These are phyloP conservation scores for Solanum virginianum DNA, from an alignment of 257 asterid species.

Conservation along the genomic window DNA sequence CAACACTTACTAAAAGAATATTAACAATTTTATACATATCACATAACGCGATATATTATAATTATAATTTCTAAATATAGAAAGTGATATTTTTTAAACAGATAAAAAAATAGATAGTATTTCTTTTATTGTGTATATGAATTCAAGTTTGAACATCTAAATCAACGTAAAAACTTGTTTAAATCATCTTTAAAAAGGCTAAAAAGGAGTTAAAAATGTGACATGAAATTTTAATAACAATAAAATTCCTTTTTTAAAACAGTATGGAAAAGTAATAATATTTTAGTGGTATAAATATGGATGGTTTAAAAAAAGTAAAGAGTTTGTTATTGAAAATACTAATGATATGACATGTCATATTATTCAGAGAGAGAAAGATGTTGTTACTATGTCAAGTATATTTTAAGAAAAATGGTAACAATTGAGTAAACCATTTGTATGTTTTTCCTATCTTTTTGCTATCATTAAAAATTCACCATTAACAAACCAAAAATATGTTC, in stretches of 20 bases:
- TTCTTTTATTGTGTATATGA: neutral
- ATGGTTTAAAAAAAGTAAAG: too few relatives aligned
- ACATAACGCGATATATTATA: neutral
- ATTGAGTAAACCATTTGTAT: neutral
- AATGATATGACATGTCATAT: too few relatives aligned
- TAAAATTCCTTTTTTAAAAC: too few relatives aligned
- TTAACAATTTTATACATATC: neutral
- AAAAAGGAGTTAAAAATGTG: neutral
- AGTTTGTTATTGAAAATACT: too few relatives aligned
- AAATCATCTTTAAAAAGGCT: neutral
- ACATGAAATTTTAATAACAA: too few relatives aligned
- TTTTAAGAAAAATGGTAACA: too few relatives aligned
- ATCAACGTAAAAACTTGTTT: neutral
- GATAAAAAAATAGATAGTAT: neutral
- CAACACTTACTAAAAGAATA: too few relatives aligned
- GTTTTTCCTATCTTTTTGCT: slow-evolving; percentile 40
- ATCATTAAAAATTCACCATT: slow-evolving; percentile 18
- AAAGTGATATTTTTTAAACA: neutral
- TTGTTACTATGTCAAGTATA: too few relatives aligned
- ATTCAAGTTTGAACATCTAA: neutral
- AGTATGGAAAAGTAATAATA: too few relatives aligned
- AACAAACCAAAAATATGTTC: neutral
- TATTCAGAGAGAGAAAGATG: too few relatives aligned
- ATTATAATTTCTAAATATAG: neutral
- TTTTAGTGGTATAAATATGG: too few relatives aligned